Base-by-base conservation (phyloP, 2,329 filamentous ascomycete species). In the Sporothrix schenckii region DNA sequence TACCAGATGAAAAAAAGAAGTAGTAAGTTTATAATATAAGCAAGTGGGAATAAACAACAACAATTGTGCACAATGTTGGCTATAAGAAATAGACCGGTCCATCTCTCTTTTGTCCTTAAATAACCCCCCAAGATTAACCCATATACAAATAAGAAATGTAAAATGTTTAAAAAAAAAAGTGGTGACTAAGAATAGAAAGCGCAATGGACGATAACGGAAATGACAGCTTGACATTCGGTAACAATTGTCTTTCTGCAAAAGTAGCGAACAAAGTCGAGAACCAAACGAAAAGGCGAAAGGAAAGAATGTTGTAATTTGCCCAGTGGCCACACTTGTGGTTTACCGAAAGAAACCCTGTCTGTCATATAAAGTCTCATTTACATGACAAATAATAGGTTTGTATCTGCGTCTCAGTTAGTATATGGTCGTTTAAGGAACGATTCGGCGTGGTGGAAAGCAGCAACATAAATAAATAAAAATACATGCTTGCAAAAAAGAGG, bases 301-400 rank as follows among this genome's bases (percentile, higher is more conserved):
- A 67, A 41, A 54, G 19, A 52, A 11, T 27, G 27, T 7, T 10
- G 14, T 19, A 16, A 4, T 27, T 21, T 11, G 24, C 19, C 44
- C 24, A 52, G 19, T 27, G 39, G 21, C n/a, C 39, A 34, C 44
- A 34, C 41, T 34, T 13, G 61, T 13, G 24, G 13, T 66, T 21
- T 6, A 19, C 13, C 7, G 41, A 50, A 34, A n/a, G 44, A 14
- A 1, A 5, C 44, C 21, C n/a, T 4, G 24, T 27, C 30, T 10
- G 47, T 66, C 47, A 39, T 52, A 16, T 19, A 52, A 52, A 50
- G 41, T 16, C 9, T 21, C 58, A 53, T 56, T 72, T 69, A 90
- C 88, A 91, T 91, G 72, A 91, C 87, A 78, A 90, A 91, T 69
- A 89, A 81, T 68, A 91, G 78, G 76, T 90, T 85, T 72, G 87